phyloP scores from a whole-genome alignment of 2,329 filamentous ascomycete species.

The Cercospora nicotianae region DNA sequence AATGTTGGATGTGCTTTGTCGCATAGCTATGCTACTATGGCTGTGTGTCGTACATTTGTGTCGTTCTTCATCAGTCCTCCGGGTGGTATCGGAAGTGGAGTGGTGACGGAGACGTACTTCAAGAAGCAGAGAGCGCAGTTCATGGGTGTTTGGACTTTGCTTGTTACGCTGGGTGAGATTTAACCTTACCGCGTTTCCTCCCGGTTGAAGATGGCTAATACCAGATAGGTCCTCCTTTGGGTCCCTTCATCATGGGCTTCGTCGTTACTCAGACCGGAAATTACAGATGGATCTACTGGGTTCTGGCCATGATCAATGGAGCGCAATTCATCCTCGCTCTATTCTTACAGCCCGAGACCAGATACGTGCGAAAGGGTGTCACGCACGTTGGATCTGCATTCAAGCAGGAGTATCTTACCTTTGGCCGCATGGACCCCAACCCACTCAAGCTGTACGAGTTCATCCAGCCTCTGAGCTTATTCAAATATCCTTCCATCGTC shows the following conservation, averaged over 20 bases:
- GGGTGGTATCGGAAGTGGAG: constrained; percentile 56
- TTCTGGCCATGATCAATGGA: constrained; percentile 58
- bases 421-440: constrained; percentile 54
- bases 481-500: constrained; percentile 49
- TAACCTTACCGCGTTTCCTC: too few species aligned
- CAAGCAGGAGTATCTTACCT: constrained; percentile 48
- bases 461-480: constrained; percentile 52
- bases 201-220: too few species aligned
- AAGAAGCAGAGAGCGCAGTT: constrained; percentile 55
- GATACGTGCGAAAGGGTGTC: constrained; percentile 50
- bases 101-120: constrained; percentile 61
- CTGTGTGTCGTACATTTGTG: constrained; percentile 53
- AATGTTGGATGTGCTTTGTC: constrained; percentile 58
- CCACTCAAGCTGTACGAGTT: constrained; percentile 55
- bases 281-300: constrained; percentile 62
- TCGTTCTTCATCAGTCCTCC: constrained; percentile 60
- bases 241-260: constrained; percentile 44
- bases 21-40: constrained; percentile 52
- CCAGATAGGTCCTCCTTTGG: constrained; percentile 40
- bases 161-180: constrained; percentile 49
- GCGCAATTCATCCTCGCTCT: constrained; percentile 59
- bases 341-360: constrained; percentile 57
- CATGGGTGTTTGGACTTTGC: constrained; percentile 59
- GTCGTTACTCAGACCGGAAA: constrained; percentile 52
- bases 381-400: constrained; percentile 43